phyloP scores from a whole-genome alignment of 2,329 filamentous ascomycete genomes.

The Fusarium keratoplasticum region DNA sequence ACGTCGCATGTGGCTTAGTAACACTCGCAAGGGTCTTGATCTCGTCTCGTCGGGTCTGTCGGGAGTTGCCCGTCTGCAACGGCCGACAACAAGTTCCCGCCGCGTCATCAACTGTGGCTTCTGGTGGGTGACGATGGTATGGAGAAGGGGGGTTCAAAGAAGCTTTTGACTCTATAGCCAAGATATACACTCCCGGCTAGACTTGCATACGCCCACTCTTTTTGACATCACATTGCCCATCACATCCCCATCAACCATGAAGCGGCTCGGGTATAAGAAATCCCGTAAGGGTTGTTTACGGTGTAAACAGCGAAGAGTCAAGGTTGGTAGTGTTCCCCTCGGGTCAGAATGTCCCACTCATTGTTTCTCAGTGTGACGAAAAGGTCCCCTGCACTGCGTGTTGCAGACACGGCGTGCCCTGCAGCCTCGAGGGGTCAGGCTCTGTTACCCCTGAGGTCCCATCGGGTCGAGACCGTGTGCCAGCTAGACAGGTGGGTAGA shows the following conservation, averaged over 20 bases:
- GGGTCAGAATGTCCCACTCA: not conserved
- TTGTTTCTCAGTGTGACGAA: conserved; percentile 17
- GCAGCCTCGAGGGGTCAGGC: conserved; percentile 7
- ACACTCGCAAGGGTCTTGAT: not conserved
- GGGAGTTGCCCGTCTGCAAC: not conserved
- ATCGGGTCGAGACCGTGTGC: not conserved
- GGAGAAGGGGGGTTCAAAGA: not conserved
- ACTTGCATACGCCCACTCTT: not conserved
- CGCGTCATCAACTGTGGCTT: conserved; percentile 7
- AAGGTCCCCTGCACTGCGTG: conserved; percentile 19
- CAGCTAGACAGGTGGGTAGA: not conserved
- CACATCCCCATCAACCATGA: not conserved
- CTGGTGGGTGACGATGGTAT: not conserved
- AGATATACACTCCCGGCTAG: not conserved
- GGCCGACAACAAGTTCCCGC: not conserved
- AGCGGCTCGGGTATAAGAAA: conserved; percentile 16
- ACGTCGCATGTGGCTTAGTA: not conserved
- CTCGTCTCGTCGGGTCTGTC: not conserved
- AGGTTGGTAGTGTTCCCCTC: not conserved
- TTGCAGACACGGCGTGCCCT: conserved; percentile 11
- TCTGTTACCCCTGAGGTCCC: not conserved
- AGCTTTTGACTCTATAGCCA: not conserved
- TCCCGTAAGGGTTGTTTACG: conserved; percentile 14
- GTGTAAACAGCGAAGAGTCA: conserved; percentile 19
- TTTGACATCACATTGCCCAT: not conserved